A percentile compares a stretch with the other conserved stretches of the same genome.
Conservation (phyloP, 192 early-diverging fungal genomes). For the Rhizoclosmatium globosum region DNA sequence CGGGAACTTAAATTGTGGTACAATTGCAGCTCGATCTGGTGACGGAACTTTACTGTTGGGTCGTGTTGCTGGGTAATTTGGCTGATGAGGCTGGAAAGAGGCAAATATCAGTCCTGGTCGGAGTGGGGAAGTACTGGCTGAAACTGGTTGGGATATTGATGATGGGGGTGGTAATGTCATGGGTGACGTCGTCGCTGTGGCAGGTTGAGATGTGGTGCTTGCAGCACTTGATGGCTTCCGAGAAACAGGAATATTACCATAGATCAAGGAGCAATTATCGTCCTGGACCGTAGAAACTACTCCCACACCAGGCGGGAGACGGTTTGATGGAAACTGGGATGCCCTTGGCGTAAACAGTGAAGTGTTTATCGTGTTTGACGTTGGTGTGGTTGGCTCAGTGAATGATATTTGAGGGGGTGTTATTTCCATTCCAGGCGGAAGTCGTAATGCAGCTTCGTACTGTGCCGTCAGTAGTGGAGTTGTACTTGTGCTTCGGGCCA, state of each 20-base stretch:
- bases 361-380: not conserved
- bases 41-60: too few species aligned
- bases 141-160: not conserved
- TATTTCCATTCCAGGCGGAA: conserved; percentile 1
- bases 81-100: not conserved
- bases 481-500: not conserved
- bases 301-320: conserved; percentile 8
- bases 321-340: not conserved
- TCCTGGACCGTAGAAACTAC: conserved; percentile 11
- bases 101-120: not conserved
- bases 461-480: not conserved
- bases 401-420: not conserved
- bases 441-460: not conserved
- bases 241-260: not conserved
- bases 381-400: not conserved
- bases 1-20: not conserved
- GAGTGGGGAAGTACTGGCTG: not conserved
- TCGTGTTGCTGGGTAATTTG: too few species aligned
- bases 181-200: too few species aligned
- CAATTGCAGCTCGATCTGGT: not conserved
- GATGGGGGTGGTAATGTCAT: too few species aligned
- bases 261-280: not conserved
- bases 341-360: not conserved
- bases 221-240: not conserved
- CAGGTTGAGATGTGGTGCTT: not conserved